These are phyloP conservation scores for Exobasidium cylindrosporum DNA, from an alignment of 1,284 basidiomycete species.

Conservation along the genomic window DNA sequence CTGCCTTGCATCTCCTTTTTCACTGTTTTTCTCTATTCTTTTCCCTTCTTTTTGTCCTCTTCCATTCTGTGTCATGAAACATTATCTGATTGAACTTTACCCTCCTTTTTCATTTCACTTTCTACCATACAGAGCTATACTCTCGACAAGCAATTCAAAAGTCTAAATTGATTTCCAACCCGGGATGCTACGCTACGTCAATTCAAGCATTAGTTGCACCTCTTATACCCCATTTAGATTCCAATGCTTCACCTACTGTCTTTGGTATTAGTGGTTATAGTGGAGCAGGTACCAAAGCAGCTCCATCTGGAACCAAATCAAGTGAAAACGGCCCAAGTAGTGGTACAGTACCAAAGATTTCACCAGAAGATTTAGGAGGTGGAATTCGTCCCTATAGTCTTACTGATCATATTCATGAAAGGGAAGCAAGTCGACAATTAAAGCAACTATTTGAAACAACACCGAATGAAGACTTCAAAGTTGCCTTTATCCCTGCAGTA, in stretches of 20 bases:
- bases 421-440: conserved; percentile 83
- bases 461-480: not conserved
- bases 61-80: conserved; percentile 4
- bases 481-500: conserved; percentile 80
- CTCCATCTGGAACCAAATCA: conserved; percentile 35
- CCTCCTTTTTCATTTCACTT: not conserved
- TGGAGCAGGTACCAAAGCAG: conserved; percentile 83
- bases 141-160: conserved; percentile 68
- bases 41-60: not conserved
- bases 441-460: conserved; percentile 60
- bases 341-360: conserved; percentile 75
- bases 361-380: conserved; percentile 69
- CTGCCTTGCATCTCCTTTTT: not conserved
- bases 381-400: conserved; percentile 80
- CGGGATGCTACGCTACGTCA: conserved; percentile 94
- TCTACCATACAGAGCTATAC: conserved; percentile 73
- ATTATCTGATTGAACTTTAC: not conserved
- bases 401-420: conserved; percentile 98
- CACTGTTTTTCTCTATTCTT: not conserved
- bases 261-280: conserved; percentile 93
- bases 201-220: conserved; percentile 88
- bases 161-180: conserved; percentile 87
- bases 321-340: conserved; percentile 17
- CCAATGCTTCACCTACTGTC: conserved; percentile 72
- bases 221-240: conserved; percentile 70